These are phyloP conservation scores for Vigna nakashimae DNA, from an alignment of 306 rosid species.

Conservation along the genomic window DNA sequence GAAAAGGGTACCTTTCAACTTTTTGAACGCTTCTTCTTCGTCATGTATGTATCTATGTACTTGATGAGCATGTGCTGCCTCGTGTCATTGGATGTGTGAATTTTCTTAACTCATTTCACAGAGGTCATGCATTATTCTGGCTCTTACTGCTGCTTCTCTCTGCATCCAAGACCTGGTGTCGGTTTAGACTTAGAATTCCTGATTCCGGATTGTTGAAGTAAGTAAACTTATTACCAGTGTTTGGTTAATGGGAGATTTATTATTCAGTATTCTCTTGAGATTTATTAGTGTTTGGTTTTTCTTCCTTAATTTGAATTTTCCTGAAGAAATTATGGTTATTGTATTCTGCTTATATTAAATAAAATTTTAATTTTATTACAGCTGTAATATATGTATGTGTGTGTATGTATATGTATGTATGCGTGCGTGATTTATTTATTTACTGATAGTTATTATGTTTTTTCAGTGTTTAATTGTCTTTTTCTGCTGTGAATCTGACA, in stretches of 20 bases:
- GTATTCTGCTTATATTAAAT: not conserved
- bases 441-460: not conserved
- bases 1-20: conserved; percentile 48
- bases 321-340: not conserved
- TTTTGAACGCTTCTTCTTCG: conserved; percentile 13
- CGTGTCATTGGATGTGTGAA: conserved; percentile 41
- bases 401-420: too few species aligned
- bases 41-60: conserved; percentile 35
- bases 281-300: conserved; percentile 41
- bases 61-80: conserved; percentile 44
- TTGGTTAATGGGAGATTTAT: conserved; percentile 6
- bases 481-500: conserved; percentile 55
- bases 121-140: conserved; percentile 35
- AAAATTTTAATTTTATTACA: not conserved
- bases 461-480: conserved; percentile 44
- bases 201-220: conserved; percentile 42
- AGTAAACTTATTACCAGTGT: conserved; percentile 38
- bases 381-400: conserved; percentile 12
- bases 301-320: conserved; percentile 27
- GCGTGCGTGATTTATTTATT: not conserved
- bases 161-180: conserved; percentile 27
- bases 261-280: not conserved
- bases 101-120: conserved; percentile 34
- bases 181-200: conserved; percentile 16
- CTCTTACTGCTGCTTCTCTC: conserved; percentile 27